Evolutionary conservation across 768 basidiomycete genomes (phyloP), one percentile per base, ranked within the genome.

Genomic region (Sutorius australiensis): DNA sequence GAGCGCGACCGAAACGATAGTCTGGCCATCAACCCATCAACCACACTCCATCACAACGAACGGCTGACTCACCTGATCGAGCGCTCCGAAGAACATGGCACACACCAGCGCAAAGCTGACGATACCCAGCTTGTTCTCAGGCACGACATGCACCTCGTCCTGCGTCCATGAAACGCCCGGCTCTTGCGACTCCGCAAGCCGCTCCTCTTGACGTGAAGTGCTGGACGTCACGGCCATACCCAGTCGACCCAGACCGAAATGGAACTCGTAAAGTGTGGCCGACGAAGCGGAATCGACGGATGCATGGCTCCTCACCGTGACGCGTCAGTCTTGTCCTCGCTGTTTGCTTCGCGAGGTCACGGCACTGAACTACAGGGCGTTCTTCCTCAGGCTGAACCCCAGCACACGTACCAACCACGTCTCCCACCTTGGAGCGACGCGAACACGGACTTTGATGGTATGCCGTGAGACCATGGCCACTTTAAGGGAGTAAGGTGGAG

Each of bases 1-100:
- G 17, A 89, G 68, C 8, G 87, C 85, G 9, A 85, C 87, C 8
- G 84, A 78, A 27, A 87, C 80, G 51, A 84, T 82, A 9, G 80
- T 82, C 81, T 83, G 43, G 9, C 19, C 31, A 21, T 34, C 54
- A 24, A 24, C 24, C 24, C 2, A 24, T 24, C 24, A 24, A 24
- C 24, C 24, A 24, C 24, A 24, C 24, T 4, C 24, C 24, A 24
- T 24, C 24, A 24, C 24, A 24, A 24, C 24, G 24, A 24, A 24
- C 24, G 24, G 24, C 12, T 8, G 19, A 46, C 58, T 24, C 24
- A 24, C 24, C 24, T 83, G 80, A 63, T 84, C 83, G 46, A 84
- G 66, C 2, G 81, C 80, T 28, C 78, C 79, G 51, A 63, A 47
- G 50, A 61, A 62, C 19, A 64, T 64, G 3, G 59, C 64, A 50